Percentiles rank a stretch among this genome's conserved stretches.
These are phyloP conservation scores for Mycosphaerella sp. DNA, from an alignment of 2,329 filamentous ascomycete species.

Conservation along the genomic window DNA sequence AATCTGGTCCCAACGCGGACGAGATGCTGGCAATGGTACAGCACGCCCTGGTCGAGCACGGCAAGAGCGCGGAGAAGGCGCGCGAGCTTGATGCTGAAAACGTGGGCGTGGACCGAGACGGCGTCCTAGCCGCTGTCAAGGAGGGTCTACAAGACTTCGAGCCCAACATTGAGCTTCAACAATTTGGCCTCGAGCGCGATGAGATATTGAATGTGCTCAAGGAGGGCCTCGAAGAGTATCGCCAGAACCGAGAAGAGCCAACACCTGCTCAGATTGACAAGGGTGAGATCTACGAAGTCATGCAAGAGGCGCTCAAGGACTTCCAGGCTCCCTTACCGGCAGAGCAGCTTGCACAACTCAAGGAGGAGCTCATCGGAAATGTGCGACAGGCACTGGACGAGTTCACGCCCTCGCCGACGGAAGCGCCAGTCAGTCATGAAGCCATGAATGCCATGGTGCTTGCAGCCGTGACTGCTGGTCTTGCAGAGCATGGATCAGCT, in stretches of 20 bases:
- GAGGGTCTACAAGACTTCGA: conserved; percentile 94
- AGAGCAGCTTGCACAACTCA: conserved; percentile 58
- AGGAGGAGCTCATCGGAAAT: conserved; percentile 75
- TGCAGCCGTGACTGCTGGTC: conserved; percentile 53
- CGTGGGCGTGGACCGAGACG: conserved; percentile 51
- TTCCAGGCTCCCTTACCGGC: conserved; percentile 65
- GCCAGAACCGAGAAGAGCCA: conserved; percentile 46
- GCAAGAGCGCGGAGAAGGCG: conserved; percentile 37
- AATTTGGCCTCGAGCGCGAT: conserved; percentile 82
- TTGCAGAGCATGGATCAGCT: conserved; percentile 43
- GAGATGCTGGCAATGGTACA: conserved; percentile 83
- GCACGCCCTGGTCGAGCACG: conserved; percentile 61
- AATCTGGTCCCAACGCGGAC: conserved; percentile 48
- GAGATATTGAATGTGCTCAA: conserved; percentile 82
- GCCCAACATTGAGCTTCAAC: conserved; percentile 83
- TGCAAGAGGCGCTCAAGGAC: conserved; percentile 78
- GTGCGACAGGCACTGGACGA: conserved; percentile 83
- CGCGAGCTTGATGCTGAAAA: conserved; percentile 20
- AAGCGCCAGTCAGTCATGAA: conserved; percentile 38
- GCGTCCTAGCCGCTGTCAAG: conserved; percentile 77
- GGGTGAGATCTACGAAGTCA: conserved; percentile 77
- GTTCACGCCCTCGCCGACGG: conserved; percentile 51
- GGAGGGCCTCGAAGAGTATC: conserved; percentile 75
- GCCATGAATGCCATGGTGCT: conserved; percentile 51
- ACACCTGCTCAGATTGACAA: conserved; percentile 56